A percentile compares a stretch with the other conserved stretches of the same genome.
Evolutionary conservation across 208 protist genomes (phyloP).

Genomic region (Trypanosoma rangeli): DNA sequence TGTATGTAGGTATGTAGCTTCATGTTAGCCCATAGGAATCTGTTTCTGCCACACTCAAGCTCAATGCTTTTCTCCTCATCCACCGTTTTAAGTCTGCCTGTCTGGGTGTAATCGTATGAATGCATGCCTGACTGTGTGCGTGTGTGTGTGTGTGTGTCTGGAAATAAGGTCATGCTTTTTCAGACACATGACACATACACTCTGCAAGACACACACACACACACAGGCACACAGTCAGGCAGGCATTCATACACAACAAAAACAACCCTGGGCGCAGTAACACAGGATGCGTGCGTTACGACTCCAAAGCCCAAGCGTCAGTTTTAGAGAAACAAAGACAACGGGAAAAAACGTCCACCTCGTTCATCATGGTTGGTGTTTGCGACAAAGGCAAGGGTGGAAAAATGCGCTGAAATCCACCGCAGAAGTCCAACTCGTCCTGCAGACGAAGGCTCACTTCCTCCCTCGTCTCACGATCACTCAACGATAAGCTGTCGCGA

Average conservation of each 20-base stretch:
- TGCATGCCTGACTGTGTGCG: background rate
- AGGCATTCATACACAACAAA: background rate
- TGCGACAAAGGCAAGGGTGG: slow-evolving; percentile 36
- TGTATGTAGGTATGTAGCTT: background rate
- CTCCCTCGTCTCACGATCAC: slow-evolving; percentile 27
- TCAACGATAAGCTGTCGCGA: background rate
- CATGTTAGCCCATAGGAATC: background rate
- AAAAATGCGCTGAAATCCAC: slow-evolving; percentile 85
- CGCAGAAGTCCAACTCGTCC: slow-evolving; percentile 64
- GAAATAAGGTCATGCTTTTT: background rate
- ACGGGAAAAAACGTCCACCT: slow-evolving; percentile 12
- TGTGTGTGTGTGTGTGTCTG: background rate
- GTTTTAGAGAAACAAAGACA: slow-evolving; percentile 22
- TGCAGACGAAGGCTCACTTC: slow-evolving; percentile 55
- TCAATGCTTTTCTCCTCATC: background rate
- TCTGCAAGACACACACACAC: too few species aligned
- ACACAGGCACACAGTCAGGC: background rate
- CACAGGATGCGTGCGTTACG: slow-evolving; percentile 15
- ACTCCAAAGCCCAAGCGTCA: slow-evolving; percentile 34
- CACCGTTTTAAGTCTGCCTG: background rate
- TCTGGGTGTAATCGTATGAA: background rate
- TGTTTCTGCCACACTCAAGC: background rate
- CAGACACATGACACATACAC: too few species aligned
- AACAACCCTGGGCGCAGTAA: background rate
- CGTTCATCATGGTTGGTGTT: slow-evolving; percentile 9